These are phyloP conservation scores for Thelephora terrestris DNA, from an alignment of 1,284 basidiomycete genomes.

Conservation along the genomic window DNA sequence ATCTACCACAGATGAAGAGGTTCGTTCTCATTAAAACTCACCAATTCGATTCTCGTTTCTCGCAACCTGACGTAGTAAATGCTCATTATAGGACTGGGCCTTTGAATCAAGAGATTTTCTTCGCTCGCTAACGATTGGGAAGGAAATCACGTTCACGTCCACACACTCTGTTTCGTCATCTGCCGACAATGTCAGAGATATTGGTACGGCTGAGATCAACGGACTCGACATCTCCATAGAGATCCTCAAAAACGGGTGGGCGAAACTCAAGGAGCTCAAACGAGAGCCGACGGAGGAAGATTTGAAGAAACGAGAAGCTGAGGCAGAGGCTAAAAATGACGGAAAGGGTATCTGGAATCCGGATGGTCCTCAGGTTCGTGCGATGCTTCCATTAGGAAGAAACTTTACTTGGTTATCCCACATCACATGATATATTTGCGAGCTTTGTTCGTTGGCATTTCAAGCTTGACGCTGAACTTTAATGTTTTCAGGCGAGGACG, in stretches of 20 bases:
- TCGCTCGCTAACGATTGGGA: conserved; percentile 77
- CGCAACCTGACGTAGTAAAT: background rate
- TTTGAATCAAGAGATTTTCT: conserved; percentile 92
- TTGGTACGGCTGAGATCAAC: conserved; percentile 63
- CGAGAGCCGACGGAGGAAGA: conserved; percentile 74
- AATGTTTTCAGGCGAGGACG: conserved; percentile 44
- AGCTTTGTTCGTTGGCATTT: no score
- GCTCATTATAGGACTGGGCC: conserved; percentile 63
- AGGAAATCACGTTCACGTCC: conserved; percentile 75
- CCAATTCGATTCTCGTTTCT: background rate
- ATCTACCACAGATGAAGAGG: conserved; percentile 79
- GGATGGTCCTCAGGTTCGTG: conserved; percentile 63
- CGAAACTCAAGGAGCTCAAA: conserved; percentile 82
- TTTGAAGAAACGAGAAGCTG: conserved; percentile 60
- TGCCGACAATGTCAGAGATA: conserved; percentile 63
- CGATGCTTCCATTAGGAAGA: background rate
- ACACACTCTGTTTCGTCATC: conserved; percentile 64
- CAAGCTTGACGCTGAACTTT: background rate
- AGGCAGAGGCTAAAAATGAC: conserved; percentile 69
- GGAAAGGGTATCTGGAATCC: conserved; percentile 84
- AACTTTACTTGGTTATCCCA: background rate
- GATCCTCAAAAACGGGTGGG: conserved; percentile 83
- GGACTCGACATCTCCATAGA: conserved; percentile 71
- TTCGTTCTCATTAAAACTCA: conserved; percentile 20
- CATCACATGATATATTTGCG: conserved; percentile 3